Percentiles rank a stretch among this genome's conserved stretches.
phyloP scores from a whole-genome alignment of 305 asterid genomes.

The Fraxinus nigra region DNA sequence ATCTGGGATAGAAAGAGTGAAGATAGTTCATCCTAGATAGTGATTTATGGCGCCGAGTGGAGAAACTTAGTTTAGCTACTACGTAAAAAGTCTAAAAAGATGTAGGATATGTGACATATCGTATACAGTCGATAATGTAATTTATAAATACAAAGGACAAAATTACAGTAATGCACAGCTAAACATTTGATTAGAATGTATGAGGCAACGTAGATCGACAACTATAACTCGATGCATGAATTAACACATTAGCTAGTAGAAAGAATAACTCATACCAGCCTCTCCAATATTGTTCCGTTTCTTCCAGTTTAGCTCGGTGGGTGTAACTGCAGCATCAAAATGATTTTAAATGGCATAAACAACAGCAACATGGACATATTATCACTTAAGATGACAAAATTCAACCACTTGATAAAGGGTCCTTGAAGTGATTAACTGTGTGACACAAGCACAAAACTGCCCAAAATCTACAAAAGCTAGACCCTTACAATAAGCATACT shows the following conservation, averaged over 20 bases:
- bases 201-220: not conserved
- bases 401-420: not conserved
- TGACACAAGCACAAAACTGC: constrained; percentile 18
- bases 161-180: not conserved
- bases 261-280: constrained; percentile 67
- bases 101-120: not conserved
- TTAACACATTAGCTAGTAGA: constrained; percentile 15
- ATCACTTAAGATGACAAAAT: not conserved
- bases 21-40: not conserved
- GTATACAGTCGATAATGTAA: not conserved
- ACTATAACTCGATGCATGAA: not conserved
- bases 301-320: constrained; percentile 81
- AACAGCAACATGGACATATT: not conserved
- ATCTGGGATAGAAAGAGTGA: not conserved
- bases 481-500: constrained; percentile 22
- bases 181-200: not conserved
- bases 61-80: not conserved
- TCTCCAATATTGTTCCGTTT: constrained; percentile 93
- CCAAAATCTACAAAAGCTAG: constrained; percentile 8
- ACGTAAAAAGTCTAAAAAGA: not conserved
- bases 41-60: not conserved
- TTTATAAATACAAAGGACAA: not conserved
- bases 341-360: constrained; percentile 17
- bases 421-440: constrained; percentile 14
- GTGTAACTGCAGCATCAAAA: constrained; percentile 61